A percentile compares a stretch with the other conserved stretches of the same genome.
phyloP scores from a whole-genome alignment of 2,329 filamentous ascomycete species.

The Thielaviopsis populi region DNA sequence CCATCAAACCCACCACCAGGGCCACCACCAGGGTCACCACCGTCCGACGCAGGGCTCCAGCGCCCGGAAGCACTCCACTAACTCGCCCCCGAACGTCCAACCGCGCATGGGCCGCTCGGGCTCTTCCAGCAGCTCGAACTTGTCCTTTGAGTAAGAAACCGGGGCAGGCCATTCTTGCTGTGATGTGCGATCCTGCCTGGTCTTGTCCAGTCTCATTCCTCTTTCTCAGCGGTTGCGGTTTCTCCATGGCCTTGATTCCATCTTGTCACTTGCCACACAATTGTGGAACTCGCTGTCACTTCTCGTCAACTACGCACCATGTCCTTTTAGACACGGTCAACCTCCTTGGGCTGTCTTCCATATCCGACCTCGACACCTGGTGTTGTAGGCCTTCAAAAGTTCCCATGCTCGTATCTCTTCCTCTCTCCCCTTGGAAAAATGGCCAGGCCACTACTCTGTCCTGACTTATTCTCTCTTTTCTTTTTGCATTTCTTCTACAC shows the following conservation, averaged over 20 bases:
- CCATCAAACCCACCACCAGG: slow-evolving; percentile 23
- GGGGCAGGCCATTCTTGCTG: background rate
- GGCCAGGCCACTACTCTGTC: background rate
- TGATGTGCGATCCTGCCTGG: background rate
- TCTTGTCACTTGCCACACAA: background rate
- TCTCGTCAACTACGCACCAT: background rate
- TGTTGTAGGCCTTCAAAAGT: background rate
- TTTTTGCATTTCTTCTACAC: background rate
- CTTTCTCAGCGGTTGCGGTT: background rate
- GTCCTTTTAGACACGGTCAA: background rate
- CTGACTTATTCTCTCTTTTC: background rate
- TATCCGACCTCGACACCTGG: background rate
- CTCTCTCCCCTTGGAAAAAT: background rate
- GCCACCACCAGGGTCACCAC: slow-evolving; percentile 34
- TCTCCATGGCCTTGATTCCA: background rate
- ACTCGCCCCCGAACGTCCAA: slow-evolving; percentile 1
- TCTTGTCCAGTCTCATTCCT: background rate
- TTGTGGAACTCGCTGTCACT: background rate
- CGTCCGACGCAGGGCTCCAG: background rate
- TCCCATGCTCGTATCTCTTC: background rate
- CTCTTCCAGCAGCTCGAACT: slow-evolving; percentile 40
- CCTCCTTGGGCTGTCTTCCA: background rate
- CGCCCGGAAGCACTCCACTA: background rate
- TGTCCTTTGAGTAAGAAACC: slow-evolving; percentile 37
- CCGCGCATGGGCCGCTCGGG: slow-evolving; percentile 14